A percentile compares a stretch with the other conserved stretches of the same genome.
phyloP scores from a whole-genome alignment of 257 asterid species.

The Sherardia arvensis region DNA sequence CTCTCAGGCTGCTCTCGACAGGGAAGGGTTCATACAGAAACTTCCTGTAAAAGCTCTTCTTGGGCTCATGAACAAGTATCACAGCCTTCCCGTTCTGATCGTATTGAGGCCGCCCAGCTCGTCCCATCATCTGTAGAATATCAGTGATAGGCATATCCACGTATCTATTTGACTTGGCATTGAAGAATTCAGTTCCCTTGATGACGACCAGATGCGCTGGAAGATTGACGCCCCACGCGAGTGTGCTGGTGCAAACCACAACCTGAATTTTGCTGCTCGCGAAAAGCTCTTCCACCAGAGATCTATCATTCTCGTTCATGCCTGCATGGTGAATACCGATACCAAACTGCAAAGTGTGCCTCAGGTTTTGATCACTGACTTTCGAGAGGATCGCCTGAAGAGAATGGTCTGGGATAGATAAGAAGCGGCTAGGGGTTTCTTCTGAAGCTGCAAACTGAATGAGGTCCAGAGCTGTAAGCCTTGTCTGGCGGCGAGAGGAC shows the following conservation, averaged over 20 bases:
- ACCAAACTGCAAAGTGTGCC: slow-evolving; percentile 95
- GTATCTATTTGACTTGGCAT: slow-evolving; percentile 83
- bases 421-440: slow-evolving; percentile 78
- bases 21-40: slow-evolving; percentile 98
- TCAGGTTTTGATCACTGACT: slow-evolving; percentile 84
- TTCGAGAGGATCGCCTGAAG: slow-evolving; percentile 93
- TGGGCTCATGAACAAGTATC: slow-evolving; percentile 99
- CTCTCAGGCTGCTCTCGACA: slow-evolving; percentile 97
- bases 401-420: slow-evolving; percentile 79
- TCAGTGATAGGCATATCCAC: slow-evolving; percentile 96
- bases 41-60: slow-evolving; percentile 97
- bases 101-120: slow-evolving; percentile 98
- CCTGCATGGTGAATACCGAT: slow-evolving; percentile 98
- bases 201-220: slow-evolving; percentile 96
- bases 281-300: slow-evolving; percentile 95
- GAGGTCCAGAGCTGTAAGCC: slow-evolving; percentile 97
- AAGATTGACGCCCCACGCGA: slow-evolving; percentile 99
- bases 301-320: slow-evolving; percentile 86
- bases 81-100: slow-evolving; percentile 98
- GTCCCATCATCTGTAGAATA: slow-evolving; percentile 98
- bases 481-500: slow-evolving; percentile 98
- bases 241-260: slow-evolving; percentile 93
- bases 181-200: slow-evolving; percentile 96
- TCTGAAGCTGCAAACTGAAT: slow-evolving; percentile 99
- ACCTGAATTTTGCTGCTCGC: slow-evolving; percentile 96